Evolutionary conservation across 306 rosid species (phyloP).

Genomic region (Erythrophleum fordii): DNA sequence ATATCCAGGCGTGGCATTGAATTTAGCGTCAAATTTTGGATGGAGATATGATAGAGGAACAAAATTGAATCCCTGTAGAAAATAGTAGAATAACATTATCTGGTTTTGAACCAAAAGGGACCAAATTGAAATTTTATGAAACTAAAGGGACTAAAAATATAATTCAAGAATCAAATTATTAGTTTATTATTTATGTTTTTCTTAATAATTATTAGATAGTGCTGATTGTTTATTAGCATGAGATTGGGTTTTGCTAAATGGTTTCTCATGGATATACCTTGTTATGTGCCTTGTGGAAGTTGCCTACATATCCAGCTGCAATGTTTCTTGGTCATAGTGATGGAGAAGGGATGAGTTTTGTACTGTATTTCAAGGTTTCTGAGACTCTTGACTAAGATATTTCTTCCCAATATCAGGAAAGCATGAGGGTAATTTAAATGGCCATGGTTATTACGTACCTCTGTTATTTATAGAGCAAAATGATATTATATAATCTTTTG

Average conservation of each 20-base stretch:
- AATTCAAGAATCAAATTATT: no score
- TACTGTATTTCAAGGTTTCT: constrained; percentile 72
- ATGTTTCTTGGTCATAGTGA: constrained; percentile 89
- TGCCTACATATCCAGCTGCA: constrained; percentile 94
- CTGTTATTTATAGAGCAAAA: neutral
- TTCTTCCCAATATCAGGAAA: constrained; percentile 80
- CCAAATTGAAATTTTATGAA: neutral
- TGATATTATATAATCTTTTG: neutral
- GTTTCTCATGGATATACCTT: constrained; percentile 17
- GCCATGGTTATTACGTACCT: no score
- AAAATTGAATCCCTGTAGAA: neutral
- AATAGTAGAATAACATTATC: no score
- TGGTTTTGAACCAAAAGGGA: neutral
- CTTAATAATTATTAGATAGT: neutral
- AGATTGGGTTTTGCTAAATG: neutral
- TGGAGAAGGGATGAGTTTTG: constrained; percentile 93
- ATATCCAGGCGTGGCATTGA: constrained; percentile 71
- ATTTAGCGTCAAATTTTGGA: no score
- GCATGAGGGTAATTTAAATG: constrained; percentile 60
- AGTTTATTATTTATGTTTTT: no score
- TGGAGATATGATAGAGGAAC: neutral
- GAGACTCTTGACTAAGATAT: constrained; percentile 68
- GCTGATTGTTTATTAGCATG: neutral
- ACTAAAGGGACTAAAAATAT: no score
- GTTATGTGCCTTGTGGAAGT: constrained; percentile 42